Evolutionary conservation across 2,329 filamentous ascomycete species (phyloP), one percentile per base, ranked within the genome.

Genomic region (Fusarium lyarnte): DNA sequence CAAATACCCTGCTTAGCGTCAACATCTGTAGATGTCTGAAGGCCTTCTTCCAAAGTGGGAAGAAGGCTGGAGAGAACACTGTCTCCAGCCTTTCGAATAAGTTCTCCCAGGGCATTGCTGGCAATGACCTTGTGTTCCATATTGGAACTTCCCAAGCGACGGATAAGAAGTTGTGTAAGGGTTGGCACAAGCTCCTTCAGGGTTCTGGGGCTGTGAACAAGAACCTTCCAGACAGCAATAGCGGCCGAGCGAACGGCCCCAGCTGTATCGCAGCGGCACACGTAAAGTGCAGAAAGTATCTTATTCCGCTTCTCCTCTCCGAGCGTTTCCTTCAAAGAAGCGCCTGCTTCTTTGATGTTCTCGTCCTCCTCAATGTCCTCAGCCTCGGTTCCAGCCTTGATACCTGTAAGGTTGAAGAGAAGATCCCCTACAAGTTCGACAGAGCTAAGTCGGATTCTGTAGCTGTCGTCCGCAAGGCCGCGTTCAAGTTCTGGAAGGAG

Each of bases 51-150:
- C 53, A 99, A 89, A 38, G 95, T 97, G 35, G 96, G 96, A 68
- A 99, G 85, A 67, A 99, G 85, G 46, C 90, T 97, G 29, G 94
- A 90, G 71, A 99, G 87, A 63, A 99, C 95, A 62, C 94, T 93
- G 81, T 99, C 96, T 69, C 97, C 96, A 78, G 96, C 95, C 83
- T 97, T 98, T 78, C 96, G 92, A 78, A 99, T 98, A 74, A 99
- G 90, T 81, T 99, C 96, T 79, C 96, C 96, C 62, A 99, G 88
- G 53, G 96, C 94, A 81, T 98, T 98, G 81, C 95, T 95, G 74
- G 97, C 96, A 86, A 99, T 99, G 76, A 97, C 93, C 86, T 98
- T 98, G 82, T 99, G 96, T 82, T 99, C 96, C 92, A 97, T 95
- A 79, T 98, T 98, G 49, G 95, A 93, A 81, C 95, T 98, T 70